Conservation (phyloP, 176 grass and related monocot genomes). For the Phragmites australis region DNA sequence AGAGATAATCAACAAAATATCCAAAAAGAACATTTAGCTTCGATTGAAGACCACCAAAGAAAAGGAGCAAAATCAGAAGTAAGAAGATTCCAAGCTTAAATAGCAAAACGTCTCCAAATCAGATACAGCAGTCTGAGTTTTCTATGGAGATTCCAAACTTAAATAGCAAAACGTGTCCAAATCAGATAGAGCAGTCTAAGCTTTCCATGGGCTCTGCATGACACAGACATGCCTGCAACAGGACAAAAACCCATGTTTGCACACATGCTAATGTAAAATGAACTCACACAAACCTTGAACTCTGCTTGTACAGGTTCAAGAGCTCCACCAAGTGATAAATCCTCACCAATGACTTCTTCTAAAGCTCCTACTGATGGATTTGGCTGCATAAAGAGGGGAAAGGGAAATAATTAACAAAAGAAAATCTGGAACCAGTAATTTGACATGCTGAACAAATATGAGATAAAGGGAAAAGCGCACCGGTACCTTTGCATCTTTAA, state of each 20-base stretch:
- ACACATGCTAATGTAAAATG: neutral
- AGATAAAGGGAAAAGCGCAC: neutral
- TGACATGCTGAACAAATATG: neutral
- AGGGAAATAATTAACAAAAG: slow-evolving; percentile 1
- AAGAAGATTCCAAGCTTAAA: neutral
- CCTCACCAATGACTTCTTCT: slow-evolving; percentile 74
- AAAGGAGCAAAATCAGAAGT: slow-evolving; percentile 21
- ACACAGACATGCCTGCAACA: neutral
- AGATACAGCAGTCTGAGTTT: neutral
- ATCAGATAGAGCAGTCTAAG: neutral
- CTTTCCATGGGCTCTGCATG: neutral
- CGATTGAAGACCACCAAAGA: neutral
- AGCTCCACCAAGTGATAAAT: slow-evolving; percentile 60
- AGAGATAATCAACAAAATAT: neutral
- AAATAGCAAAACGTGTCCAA: neutral
- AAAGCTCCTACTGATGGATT: slow-evolving; percentile 52
- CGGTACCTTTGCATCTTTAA: slow-evolving; percentile 79
- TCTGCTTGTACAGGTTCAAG: slow-evolving; percentile 72
- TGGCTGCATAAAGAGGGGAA: slow-evolving; percentile 46
- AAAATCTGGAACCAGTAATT: neutral
- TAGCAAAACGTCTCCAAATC: neutral
- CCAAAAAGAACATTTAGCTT: neutral
- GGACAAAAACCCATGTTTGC: neutral
- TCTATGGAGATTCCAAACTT: neutral
- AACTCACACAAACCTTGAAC: slow-evolving; percentile 57